These are phyloP conservation scores for Neurospora sp. DNA, from an alignment of 495 filamentous ascomycete genomes.

Conservation along the genomic window DNA sequence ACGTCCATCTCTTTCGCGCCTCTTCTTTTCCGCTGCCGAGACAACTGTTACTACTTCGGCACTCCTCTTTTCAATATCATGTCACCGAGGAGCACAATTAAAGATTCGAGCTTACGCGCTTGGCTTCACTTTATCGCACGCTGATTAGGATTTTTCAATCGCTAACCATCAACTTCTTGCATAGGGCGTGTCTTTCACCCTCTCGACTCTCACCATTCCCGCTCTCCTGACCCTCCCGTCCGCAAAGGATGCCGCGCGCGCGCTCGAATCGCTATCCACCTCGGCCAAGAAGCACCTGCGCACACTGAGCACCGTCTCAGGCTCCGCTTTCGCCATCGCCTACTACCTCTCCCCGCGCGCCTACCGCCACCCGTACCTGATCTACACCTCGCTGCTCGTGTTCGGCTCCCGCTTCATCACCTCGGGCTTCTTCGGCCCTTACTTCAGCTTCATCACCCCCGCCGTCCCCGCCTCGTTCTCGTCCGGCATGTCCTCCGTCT, in stretches of 20 bases:
- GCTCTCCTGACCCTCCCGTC: slow-evolving; percentile 68
- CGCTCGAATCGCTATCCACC: slow-evolving; percentile 52
- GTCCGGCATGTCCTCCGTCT: slow-evolving; percentile 4
- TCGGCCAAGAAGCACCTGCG: slow-evolving; percentile 49
- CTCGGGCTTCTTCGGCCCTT: slow-evolving; percentile 44
- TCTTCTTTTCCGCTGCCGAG: slow-evolving; percentile 7
- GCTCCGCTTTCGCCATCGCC: slow-evolving; percentile 57
- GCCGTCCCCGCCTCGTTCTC: slow-evolving; percentile 4
- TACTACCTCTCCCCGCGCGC: slow-evolving; percentile 61
- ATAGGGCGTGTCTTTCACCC: slow-evolving; percentile 77
- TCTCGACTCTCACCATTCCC: slow-evolving; percentile 62
- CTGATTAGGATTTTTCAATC: not conserved
- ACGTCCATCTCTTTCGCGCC: slow-evolving; percentile 25
- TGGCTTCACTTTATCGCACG: not conserved
- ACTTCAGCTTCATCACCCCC: slow-evolving; percentile 39
- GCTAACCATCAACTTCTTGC: not conserved
- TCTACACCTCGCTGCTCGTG: slow-evolving; percentile 63
- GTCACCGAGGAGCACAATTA: not conserved
- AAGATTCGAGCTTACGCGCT: not conserved
- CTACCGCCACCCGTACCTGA: slow-evolving; percentile 70
- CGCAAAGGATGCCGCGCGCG: slow-evolving; percentile 51
- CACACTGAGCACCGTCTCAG: slow-evolving; percentile 51
- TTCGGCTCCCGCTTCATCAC: slow-evolving; percentile 41
- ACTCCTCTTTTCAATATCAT: not conserved
- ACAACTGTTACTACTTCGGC: not conserved